Percentiles rank a stretch among this genome's conserved stretches.
Conservation (phyloP, 2,329 filamentous ascomycete genomes). For the Xylaria sp. region DNA sequence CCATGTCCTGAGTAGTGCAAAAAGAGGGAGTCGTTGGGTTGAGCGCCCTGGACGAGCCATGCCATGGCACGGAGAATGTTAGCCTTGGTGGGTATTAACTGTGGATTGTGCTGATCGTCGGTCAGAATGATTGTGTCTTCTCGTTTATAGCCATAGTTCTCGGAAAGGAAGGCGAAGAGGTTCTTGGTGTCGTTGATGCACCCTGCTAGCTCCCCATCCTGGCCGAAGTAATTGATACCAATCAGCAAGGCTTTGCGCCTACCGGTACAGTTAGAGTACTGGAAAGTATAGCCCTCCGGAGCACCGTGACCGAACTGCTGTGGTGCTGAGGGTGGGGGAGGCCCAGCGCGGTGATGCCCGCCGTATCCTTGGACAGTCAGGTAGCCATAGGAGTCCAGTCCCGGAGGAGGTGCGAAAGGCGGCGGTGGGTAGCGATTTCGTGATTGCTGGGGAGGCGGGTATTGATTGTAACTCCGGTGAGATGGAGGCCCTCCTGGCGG, state of each 20-base stretch:
- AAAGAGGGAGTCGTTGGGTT: constrained; percentile 77
- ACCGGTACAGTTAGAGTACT: constrained; percentile 77
- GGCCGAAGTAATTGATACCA: constrained; percentile 81
- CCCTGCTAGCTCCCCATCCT: constrained; percentile 72
- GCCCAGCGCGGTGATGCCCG: constrained; percentile 40
- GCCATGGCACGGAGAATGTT: constrained; percentile 78
- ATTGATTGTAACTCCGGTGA: constrained; percentile 34
- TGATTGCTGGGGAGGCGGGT: constrained; percentile 38
- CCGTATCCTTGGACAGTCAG: constrained; percentile 43
- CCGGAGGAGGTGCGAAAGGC: constrained; percentile 48
- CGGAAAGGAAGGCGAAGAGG: constrained; percentile 72
- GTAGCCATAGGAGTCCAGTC: constrained; percentile 55
- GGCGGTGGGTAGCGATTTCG: constrained; percentile 37
- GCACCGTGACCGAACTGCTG: constrained; percentile 72
- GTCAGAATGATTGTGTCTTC: constrained; percentile 83
- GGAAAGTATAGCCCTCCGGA: constrained; percentile 71
- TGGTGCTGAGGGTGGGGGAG: constrained; percentile 54
- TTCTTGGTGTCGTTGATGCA: constrained; percentile 86
- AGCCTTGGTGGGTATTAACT: constrained; percentile 74
- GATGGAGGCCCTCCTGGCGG: constrained; percentile 35
- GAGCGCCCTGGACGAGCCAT: constrained; percentile 74
- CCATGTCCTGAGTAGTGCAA: constrained; percentile 68
- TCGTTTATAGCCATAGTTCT: constrained; percentile 71
- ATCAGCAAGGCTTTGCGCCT: constrained; percentile 76
- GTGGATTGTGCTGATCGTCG: constrained; percentile 73